Percentiles rank a stretch among this genome's conserved stretches.
phyloP scores from a whole-genome alignment of 1,139 yeast species.

The Taphrina pruni region DNA sequence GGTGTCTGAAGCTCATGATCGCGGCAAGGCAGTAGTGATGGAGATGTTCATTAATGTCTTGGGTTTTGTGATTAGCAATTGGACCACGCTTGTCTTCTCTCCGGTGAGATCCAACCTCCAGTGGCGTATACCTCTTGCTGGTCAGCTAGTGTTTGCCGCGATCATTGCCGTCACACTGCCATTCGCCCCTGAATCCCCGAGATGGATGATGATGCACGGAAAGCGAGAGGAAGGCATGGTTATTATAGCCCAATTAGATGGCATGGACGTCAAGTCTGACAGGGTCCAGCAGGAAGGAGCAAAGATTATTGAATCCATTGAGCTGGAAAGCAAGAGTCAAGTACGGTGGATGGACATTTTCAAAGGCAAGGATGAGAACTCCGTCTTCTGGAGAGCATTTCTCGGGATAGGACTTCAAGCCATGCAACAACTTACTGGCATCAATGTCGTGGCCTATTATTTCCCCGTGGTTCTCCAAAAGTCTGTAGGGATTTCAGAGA shows the following conservation, averaged over 20 bases:
- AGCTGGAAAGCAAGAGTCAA: conserved; percentile 21
- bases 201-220: conserved; percentile 65
- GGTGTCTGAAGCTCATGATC: conserved; percentile 69
- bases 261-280: conserved; percentile 42
- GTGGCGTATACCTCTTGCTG: conserved; percentile 58
- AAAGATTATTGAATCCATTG: conserved; percentile 26
- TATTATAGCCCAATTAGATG: conserved; percentile 49
- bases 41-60: conserved; percentile 75
- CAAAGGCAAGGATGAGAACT: conserved; percentile 28
- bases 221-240: conserved; percentile 65
- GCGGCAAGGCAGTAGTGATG: conserved; percentile 73
- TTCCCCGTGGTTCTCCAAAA: conserved; percentile 45
- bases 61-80: conserved; percentile 74
- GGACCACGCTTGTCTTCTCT: conserved; percentile 62
- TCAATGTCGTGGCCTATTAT: conserved; percentile 46
- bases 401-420: conserved; percentile 46
- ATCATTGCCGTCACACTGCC: conserved; percentile 46
- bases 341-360: conserved; percentile 12
- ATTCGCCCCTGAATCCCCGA: conserved; percentile 76
- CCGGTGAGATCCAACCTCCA: conserved; percentile 54
- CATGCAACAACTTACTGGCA: conserved; percentile 47
- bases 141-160: conserved; percentile 47
- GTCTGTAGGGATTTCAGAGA: conserved; percentile 28
- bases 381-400: conserved; percentile 44
- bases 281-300: conserved; percentile 42